Evolutionary conservation across 179 eudicot genomes (phyloP), one percentile per base, ranked within the genome.

Genomic region (Amaranthus tricolor): DNA sequence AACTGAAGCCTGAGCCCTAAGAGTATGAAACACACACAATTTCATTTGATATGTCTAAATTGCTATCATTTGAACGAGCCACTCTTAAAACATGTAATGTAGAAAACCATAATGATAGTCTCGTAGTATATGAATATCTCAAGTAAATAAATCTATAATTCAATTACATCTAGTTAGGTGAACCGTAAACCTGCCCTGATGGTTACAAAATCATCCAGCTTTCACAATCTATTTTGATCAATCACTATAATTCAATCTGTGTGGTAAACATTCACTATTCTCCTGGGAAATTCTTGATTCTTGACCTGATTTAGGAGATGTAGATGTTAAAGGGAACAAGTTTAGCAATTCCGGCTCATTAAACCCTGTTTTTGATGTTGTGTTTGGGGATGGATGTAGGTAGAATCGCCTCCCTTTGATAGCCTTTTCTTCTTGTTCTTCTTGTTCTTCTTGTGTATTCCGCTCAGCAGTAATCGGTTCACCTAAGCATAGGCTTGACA

Each of bases 391-490:
- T 11, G 85, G 85, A 77, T 82, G 88, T 69, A 82, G 50, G 59
- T 79, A 85, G 70, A 82, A 85, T 16, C 84, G 69, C 59, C 84
- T 80, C 78, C 79, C 83, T 71, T 71, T 79, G 55, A 82, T 82
- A 48, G 85, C 88, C 65, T 54, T 82, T 72, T 85, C 88, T 77
- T 85, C 85, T 76, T 85, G 85, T 68, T 58, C 87, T 72, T 54
- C 80, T 72, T 85, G 85, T 77, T 85, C 85, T 76, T 82, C 88
- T 63, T 58, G 72, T 62, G 59, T 61, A 56, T 80, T 72, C 72
- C 80, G 61, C 20, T 74, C 76, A 47, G 66, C 54, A n/a, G 72
- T 45, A 2, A 68, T 66, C 61, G 74, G 49, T 74, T 74, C 73
- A 49, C 65, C 64, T 57, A 76, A 73, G 10, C 82, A 75, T 53